A percentile compares a stretch with the other conserved stretches of the same genome.
Evolutionary conservation across 108 stramenopile genomes (phyloP).

Genomic region (Skeletonema grethae): DNA sequence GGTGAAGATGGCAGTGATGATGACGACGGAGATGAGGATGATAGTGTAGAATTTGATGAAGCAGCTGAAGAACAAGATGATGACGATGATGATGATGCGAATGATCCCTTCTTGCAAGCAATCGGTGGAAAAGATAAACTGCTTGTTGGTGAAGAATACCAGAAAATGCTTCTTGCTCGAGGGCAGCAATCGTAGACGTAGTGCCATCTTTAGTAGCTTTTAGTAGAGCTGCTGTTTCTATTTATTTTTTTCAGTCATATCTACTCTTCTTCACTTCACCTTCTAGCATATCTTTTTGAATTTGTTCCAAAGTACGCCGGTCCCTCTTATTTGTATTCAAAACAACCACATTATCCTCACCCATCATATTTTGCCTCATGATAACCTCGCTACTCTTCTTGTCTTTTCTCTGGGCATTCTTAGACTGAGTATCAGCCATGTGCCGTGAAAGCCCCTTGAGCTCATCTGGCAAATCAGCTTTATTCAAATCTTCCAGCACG

Average conservation of each 20-base stretch:
- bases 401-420: slow-evolving; percentile 49
- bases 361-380: slow-evolving; percentile 35
- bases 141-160: slow-evolving; percentile 82
- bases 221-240: background rate
- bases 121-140: slow-evolving; percentile 77
- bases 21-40: slow-evolving; percentile 27
- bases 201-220: background rate
- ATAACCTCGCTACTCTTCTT: slow-evolving; percentile 41
- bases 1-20: slow-evolving; percentile 27
- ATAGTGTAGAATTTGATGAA: slow-evolving; percentile 1
- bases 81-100: slow-evolving; percentile 50
- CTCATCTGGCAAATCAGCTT: slow-evolving; percentile 83
- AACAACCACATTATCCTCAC: slow-evolving; percentile 51
- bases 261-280: slow-evolving; percentile 32
- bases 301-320: slow-evolving; percentile 84
- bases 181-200: background rate
- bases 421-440: slow-evolving; percentile 58
- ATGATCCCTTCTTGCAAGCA: slow-evolving; percentile 84
- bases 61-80: slow-evolving; percentile 23
- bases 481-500: slow-evolving; percentile 80
- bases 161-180: slow-evolving; percentile 58
- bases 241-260: slow-evolving; percentile 19
- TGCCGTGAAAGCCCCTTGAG: slow-evolving; percentile 67
- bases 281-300: slow-evolving; percentile 60
- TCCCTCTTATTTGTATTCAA: slow-evolving; percentile 85